Conservation (phyloP, 2,329 filamentous ascomycete genomes). For the Ampelomyces quisqualis region DNA sequence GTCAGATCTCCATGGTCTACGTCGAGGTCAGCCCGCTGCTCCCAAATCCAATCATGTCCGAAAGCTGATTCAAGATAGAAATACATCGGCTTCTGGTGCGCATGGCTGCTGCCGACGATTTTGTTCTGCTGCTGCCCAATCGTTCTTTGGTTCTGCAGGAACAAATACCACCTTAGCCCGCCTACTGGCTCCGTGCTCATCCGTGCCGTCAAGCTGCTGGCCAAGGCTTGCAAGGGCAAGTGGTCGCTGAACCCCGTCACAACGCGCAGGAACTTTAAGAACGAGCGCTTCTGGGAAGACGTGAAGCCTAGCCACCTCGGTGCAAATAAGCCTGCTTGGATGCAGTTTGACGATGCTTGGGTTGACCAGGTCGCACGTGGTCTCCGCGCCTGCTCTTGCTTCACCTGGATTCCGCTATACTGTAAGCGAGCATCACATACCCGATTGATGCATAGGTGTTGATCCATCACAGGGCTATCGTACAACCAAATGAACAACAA, state of each 20-base stretch:
- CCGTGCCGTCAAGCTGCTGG: constrained; percentile 64
- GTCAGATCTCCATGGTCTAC: constrained; percentile 71
- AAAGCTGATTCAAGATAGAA: constrained; percentile 66
- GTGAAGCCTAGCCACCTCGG: constrained; percentile 67
- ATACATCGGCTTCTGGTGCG: constrained; percentile 66
- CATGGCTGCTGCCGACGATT: constrained; percentile 66
- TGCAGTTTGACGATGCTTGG: constrained; percentile 82
- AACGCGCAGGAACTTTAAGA: constrained; percentile 61
- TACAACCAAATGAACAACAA: constrained; percentile 60
- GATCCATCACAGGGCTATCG: constrained; percentile 39
- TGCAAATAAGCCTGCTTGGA: constrained; percentile 64
- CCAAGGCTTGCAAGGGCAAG: constrained; percentile 62
- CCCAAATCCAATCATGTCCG: too few species aligned
- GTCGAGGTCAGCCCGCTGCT: constrained; percentile 58
- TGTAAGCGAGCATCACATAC: constrained; percentile 20
- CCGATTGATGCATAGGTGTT: neutral
- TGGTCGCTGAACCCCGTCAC: constrained; percentile 62
- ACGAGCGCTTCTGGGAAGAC: constrained; percentile 63
- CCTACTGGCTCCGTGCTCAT: constrained; percentile 71
- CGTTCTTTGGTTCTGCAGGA: constrained; percentile 61
- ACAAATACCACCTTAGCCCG: constrained; percentile 62
- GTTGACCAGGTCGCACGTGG: constrained; percentile 59
- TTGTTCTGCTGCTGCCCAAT: constrained; percentile 64
- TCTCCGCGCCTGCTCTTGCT: constrained; percentile 42
- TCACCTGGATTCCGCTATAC: constrained; percentile 57